Base-by-base conservation (phyloP, 495 filamentous ascomycete genomes). In the Penicillium waksmanii region DNA sequence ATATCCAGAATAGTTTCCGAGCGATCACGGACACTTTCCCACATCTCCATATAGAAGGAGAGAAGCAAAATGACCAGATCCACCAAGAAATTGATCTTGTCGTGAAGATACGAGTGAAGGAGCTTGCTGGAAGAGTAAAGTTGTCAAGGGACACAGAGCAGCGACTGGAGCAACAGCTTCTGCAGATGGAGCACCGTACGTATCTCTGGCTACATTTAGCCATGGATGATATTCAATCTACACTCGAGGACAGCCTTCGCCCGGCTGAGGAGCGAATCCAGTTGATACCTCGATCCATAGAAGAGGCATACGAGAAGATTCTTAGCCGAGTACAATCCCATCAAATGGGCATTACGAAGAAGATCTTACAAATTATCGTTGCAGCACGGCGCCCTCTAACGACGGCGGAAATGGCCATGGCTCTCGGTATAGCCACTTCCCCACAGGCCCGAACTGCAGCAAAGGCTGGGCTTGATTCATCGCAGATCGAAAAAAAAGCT, bases 71-170 rank as follows among this genome's bases (percentile, higher is more conserved):
- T 50, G 61, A 63, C 2, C 34, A 58, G 3, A 77, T 81, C 9
- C 61, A 52, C 19, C 8, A 62, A 13, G 79, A 82, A 18, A 72
- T 81, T 13, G 65, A 75, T 38, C 44, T 69, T 10, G 74, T 80
- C 1, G 66, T 81, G 15, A 57, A 63, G 15, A 33, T 61, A 0
- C 55, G 54, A 53, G 72, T 80, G 4, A 25, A 58, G 35, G 55
- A 70, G 23, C 53, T 80, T 3, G 68, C 58, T 5, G 21, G 62
- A 7, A 53, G 8, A 13, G 43, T 25, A 19, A 7, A 11, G 1
- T 50, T 74, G 1, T 48, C 56, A 40, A 42, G 8, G 34, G 55
- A 67, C 0, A 49, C 53, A 7, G 6, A 31, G 27, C 5, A 31
- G 6, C 0, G 6, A 31, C 8, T 31, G 5, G 4, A 31, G 27